Evolutionary conservation across 2,329 filamentous ascomycete genomes (phyloP), one percentile per base, ranked within the genome.

Genomic region (Alternaria ethzedia): DNA sequence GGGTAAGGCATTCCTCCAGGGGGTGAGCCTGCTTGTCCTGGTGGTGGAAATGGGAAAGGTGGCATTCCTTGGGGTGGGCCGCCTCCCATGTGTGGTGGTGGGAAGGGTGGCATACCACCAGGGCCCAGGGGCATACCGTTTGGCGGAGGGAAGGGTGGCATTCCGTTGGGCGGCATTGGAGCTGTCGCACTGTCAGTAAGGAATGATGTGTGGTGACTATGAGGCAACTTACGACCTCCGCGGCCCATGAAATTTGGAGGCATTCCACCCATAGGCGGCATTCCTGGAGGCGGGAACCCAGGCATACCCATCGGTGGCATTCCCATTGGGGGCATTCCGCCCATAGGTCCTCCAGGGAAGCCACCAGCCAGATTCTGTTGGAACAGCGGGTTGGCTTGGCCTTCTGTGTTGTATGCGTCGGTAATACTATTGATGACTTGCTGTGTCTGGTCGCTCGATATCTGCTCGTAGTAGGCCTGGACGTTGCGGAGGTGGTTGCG

Each of bases 361-460:
- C 86, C 88, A 32, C 86, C 83, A 11, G 85, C 87, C 68, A 78
- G 67, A n/a, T 70, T 74, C 20, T 67, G 68, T 47, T 79, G 78
- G 52, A 95, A 88, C 89, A 96, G 93, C 55, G 92, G 94, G 81
- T 97, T 97, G 65, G 89, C 89, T 81, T 97, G 94, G 75, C 96
- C 96, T 83, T 97, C 96, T 72, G 93, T 94, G 68, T 92, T 93
- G 83, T 99, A 98, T 43, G 94, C 97, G 46, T 90, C 93, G 45
- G 96, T 98, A 82, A 99, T 99, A 73, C 91, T 95, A 84, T 99
- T 96, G 79, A 99, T 99, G 73, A 99, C 96, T 54, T 92, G 96
- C 83, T 99, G 96, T 63, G 96, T 95, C 84, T 98, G 97, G 83
- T 98, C 96, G 82, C 97, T 95, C 51, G 95, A 96, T 80, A 99